Evolutionary conservation across 495 filamentous ascomycete species (phyloP).

Genomic region (Xylaria scruposa): DNA sequence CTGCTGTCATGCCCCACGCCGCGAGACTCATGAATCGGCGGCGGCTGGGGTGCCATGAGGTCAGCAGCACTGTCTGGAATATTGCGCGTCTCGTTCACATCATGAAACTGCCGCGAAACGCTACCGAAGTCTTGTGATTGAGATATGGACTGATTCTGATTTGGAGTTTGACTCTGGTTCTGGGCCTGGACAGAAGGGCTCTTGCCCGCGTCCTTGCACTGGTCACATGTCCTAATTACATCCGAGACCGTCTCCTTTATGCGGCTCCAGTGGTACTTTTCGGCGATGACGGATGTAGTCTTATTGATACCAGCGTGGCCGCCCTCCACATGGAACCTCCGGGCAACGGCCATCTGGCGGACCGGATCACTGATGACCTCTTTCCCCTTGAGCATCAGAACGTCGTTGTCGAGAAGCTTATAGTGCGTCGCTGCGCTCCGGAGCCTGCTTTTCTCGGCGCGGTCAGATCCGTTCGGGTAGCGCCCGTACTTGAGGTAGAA

Average conservation of each 20-base stretch:
- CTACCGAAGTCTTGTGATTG: conserved; percentile 4
- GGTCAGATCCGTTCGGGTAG: conserved; percentile 91
- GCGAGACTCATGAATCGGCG: conserved; percentile 30
- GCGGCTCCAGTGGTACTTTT: conserved; percentile 96
- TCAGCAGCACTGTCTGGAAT: conserved; percentile 12
- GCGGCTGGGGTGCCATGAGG: conserved; percentile 32
- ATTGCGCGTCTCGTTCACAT: conserved; percentile 31
- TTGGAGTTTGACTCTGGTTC: conserved; percentile 19
- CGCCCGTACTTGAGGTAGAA: conserved; percentile 95
- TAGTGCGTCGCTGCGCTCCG: conserved; percentile 95
- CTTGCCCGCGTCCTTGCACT: conserved; percentile 86
- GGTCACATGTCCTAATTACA: conserved; percentile 88
- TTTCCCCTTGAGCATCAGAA: conserved; percentile 95
- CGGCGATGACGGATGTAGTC: conserved; percentile 91
- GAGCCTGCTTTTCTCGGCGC: conserved; percentile 93
- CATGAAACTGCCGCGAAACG: conserved; percentile 30
- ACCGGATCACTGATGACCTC: conserved; percentile 93
- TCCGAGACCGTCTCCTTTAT: conserved; percentile 97
- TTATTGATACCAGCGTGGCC: conserved; percentile 98
- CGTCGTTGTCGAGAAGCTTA: conserved; percentile 79
- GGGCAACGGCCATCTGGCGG: conserved; percentile 89
- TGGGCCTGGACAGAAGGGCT: conserved; percentile 38
- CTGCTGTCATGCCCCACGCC: conserved; percentile 31
- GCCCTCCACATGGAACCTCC: conserved; percentile 68
- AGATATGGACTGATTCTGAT: conserved; percentile 8